Evolutionary conservation across 192 early-diverging fungal species (phyloP).

Genomic region (Coemansia sp.): DNA sequence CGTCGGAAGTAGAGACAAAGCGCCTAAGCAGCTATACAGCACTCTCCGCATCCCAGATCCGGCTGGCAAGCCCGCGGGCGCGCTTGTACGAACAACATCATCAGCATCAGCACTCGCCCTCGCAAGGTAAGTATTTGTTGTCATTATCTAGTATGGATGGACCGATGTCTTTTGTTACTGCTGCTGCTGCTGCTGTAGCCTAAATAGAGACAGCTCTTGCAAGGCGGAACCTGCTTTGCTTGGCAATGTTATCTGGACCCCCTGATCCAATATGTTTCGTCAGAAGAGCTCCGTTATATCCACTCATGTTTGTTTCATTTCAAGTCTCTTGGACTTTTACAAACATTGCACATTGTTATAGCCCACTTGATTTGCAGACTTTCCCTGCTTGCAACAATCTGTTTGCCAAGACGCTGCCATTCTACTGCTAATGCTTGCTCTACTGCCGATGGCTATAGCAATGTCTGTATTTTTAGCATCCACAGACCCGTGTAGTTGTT

Average conservation of each 20-base stretch:
- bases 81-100: conserved; percentile 27
- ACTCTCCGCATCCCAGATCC: conserved; percentile 34
- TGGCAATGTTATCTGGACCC: no score
- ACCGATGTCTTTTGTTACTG: neutral
- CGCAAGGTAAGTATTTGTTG: conserved; percentile 32
- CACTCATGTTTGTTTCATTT: no score
- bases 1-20: conserved; percentile 11
- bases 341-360: neutral
- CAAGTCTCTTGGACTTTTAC: no score
- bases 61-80: conserved; percentile 41
- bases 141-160: neutral
- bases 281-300: no score
- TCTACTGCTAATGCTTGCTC: neutral
- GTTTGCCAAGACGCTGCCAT: neutral
- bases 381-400: neutral
- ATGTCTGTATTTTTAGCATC: conserved; percentile 7
- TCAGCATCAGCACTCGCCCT: conserved; percentile 13
- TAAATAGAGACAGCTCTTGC: neutral
- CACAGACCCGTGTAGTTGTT: neutral
- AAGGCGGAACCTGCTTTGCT: neutral
- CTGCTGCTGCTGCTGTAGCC: neutral
- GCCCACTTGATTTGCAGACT: neutral
- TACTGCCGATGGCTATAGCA: conserved; percentile 4
- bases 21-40: conserved; percentile 11
- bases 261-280: no score